These are phyloP conservation scores for Scutellaria galericulata DNA, from an alignment of 257 asterid species.

Conservation along the genomic window DNA sequence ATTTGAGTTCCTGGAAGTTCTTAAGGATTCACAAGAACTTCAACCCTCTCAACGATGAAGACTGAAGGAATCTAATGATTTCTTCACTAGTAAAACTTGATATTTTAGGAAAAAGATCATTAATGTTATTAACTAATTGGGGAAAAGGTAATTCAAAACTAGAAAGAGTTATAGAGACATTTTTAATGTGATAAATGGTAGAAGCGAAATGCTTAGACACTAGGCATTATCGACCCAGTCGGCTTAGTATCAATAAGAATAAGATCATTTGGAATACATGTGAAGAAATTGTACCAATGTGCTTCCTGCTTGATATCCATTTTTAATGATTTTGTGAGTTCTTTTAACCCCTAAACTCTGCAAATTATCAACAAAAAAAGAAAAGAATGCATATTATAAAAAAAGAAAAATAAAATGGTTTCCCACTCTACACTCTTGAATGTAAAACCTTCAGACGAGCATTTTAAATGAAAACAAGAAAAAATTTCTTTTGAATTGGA, in stretches of 20 bases:
- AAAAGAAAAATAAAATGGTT: background rate
- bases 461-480: too few relatives aligned
- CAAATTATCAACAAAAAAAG: too few relatives aligned
- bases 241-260: slow-evolving; percentile 29
- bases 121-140: background rate
- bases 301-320: too few relatives aligned
- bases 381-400: too few relatives aligned
- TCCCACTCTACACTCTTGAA: too few relatives aligned
- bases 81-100: slow-evolving; percentile 10
- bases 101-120: background rate
- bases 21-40: slow-evolving; percentile 32
- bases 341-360: too few relatives aligned
- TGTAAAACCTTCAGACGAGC: too few relatives aligned
- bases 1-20: slow-evolving; percentile 33
- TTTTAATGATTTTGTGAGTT: too few relatives aligned
- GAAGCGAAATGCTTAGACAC: slow-evolving; percentile 38
- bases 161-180: background rate
- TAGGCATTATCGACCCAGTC: slow-evolving; percentile 31
- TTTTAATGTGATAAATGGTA: slow-evolving; percentile 6
- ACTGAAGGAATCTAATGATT: slow-evolving; percentile 27
- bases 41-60: slow-evolving; percentile 22
- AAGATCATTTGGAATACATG: background rate
- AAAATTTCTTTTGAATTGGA: too few relatives aligned
- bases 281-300: too few relatives aligned
- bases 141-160: too few relatives aligned